Evolutionary conservation across 164 flowering plant species (phyloP), one percentile per base, ranked within the genome.

Genomic region (Warburgia ugandensis): DNA sequence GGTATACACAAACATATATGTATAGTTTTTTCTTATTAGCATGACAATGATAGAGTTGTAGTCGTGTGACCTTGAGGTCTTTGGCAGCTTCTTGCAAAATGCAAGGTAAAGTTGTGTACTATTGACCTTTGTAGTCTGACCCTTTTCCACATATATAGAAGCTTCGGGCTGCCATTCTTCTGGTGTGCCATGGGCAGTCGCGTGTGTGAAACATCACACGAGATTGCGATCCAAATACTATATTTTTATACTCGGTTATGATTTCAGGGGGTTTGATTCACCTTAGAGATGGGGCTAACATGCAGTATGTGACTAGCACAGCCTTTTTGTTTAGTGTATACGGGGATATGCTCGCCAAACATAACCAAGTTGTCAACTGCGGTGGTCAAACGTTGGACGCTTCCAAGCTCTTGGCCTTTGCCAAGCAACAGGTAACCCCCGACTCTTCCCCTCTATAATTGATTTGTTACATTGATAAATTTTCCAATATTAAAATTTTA

Each of bases 201-300:
- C n/a, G n/a, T n/a, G n/a, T n/a, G n/a, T n/a, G n/a, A n/a, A n/a
- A n/a, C n/a, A n/a, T n/a, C n/a, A n/a, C n/a, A n/a, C n/a, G n/a
- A n/a, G n/a, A n/a, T n/a, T n/a, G n/a, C n/a, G n/a, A n/a, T n/a
- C n/a, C n/a, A n/a, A n/a, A n/a, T n/a, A n/a, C n/a, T n/a, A n/a
- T n/a, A n/a, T n/a, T n/a, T n/a, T n/a, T n/a, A n/a, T n/a, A n/a
- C n/a, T n/a, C n/a, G n/a, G n/a, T n/a, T 23, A 26, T 8, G 9
- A 10, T 14, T 56, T 28, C 68, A 79, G 87, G 88, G 2, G 82
- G 89, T 0, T 12, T 83, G 69, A 37, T 83, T 58, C 77, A 82
- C 64, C 52, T 81, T 32, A 73, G 98, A 58, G 95, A 87, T 54
- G 98, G 98, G 5, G 98, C 96, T 26, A 92, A 92, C 73, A 68